Conservation (phyloP, 1,284 basidiomycete genomes). For the Ustanciosporium gigantosporum region DNA sequence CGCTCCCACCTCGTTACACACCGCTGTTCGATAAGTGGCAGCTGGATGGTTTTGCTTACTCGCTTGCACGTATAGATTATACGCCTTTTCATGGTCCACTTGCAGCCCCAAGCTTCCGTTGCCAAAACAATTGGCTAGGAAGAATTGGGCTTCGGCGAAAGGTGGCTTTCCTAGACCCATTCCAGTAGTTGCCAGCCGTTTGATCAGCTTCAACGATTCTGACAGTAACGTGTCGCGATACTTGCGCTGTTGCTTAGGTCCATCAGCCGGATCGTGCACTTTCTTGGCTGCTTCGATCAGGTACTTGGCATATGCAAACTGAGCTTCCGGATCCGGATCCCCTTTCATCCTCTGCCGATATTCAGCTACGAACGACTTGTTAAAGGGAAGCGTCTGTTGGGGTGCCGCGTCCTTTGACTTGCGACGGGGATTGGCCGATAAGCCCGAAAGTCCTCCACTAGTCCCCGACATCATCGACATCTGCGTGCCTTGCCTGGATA, state of each 20-base stretch:
- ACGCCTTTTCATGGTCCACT: conserved; percentile 96
- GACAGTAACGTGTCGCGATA: conserved; percentile 85
- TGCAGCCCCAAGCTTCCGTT: conserved; percentile 90
- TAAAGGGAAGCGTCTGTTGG: conserved; percentile 63
- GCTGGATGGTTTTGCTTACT: conserved; percentile 95
- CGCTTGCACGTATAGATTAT: conserved; percentile 96
- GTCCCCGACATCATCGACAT: conserved; percentile 30
- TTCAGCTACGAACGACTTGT: conserved; percentile 95
- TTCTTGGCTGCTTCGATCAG: conserved; percentile 98
- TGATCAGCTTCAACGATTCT: conserved; percentile 89
- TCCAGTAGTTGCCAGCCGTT: conserved; percentile 85
- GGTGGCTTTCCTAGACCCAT: conserved; percentile 65
- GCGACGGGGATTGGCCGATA: conserved; percentile 27
- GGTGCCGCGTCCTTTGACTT: conserved; percentile 45
- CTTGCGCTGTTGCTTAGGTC: conserved; percentile 65
- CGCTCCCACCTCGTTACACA: conserved; percentile 99
- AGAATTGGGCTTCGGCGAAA: conserved; percentile 98
- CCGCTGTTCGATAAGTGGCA: conserved; percentile 93
- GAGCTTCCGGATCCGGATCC: conserved; percentile 97
- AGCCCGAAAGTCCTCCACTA: conserved; percentile 10
- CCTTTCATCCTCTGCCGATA: conserved; percentile 95
- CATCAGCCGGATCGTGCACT: conserved; percentile 58
- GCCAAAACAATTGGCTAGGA: conserved; percentile 95
- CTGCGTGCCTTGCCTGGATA: conserved; percentile 34
- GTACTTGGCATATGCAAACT: conserved; percentile 95